Evolutionary conservation across 805 yeast species (phyloP).

Genomic region (Cyberlindnera maclurae): DNA sequence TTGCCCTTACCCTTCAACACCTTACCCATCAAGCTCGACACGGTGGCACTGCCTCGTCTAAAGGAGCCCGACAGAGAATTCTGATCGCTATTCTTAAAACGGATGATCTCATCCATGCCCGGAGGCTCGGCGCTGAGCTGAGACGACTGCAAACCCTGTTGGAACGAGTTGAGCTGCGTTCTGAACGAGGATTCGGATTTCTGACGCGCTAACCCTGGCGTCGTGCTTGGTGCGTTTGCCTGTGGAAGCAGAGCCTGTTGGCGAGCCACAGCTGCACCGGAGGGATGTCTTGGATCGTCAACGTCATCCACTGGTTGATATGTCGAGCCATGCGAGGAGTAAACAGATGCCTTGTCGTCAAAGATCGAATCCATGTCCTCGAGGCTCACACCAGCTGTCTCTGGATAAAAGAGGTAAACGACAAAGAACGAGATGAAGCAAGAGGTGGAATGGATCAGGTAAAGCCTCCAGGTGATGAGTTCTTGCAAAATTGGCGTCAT

Average conservation of each 20-base stretch:
- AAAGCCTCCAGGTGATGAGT: conserved; percentile 68
- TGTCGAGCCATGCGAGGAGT: conserved; percentile 25
- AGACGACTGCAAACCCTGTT: conserved; percentile 4
- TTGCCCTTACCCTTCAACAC: conserved; percentile 22
- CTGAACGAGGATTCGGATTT: conserved; percentile 21
- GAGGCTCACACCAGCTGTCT: conserved; percentile 79
- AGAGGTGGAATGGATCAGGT: conserved; percentile 73
- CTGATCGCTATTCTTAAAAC: conserved; percentile 25
- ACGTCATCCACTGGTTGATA: conserved; percentile 11
- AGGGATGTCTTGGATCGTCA: conserved; percentile 13
- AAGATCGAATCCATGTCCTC: conserved; percentile 92
- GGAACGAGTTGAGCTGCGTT: conserved; percentile 15
- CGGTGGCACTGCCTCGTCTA: conserved; percentile 37
- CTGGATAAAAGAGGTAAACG: conserved; percentile 74
- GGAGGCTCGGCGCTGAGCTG: conserved; percentile 30
- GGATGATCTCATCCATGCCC: conserved; percentile 29
- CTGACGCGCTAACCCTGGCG: conserved; percentile 11
- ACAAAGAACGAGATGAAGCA: conserved; percentile 68
- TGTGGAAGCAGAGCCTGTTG: conserved; percentile 26
- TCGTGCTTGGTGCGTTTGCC: conserved; percentile 4
- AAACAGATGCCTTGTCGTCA: conserved; percentile 50
- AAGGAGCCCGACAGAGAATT: conserved; percentile 27
- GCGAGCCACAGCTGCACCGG: conserved; percentile 39
- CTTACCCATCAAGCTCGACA: conserved; percentile 29
- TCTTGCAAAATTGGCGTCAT: conserved; percentile 84